These are phyloP conservation scores for Hortiboletus rubellus DNA, from an alignment of 1,284 basidiomycete genomes.

Conservation along the genomic window DNA sequence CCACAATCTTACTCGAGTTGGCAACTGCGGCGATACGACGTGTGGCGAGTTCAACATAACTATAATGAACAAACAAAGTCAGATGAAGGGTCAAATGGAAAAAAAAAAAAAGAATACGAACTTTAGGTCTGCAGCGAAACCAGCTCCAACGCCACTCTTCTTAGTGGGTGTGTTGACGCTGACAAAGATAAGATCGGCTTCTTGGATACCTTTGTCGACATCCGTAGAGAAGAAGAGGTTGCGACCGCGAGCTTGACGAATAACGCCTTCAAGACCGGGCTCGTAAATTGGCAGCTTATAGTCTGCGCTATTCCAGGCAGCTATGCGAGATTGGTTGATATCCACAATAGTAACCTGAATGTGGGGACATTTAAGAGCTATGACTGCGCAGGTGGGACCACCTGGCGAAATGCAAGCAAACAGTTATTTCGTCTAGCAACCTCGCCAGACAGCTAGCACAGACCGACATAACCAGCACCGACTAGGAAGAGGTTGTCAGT, in stretches of 20 bases:
- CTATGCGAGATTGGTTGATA: slow-evolving; percentile 91
- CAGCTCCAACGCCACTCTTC: slow-evolving; percentile 95
- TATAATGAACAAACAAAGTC: slow-evolving; percentile 35
- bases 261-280: slow-evolving; percentile 94
- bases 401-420: slow-evolving; percentile 44
- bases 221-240: slow-evolving; percentile 98
- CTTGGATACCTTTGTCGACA: slow-evolving; percentile 89
- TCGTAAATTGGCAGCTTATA: slow-evolving; percentile 92
- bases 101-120: slow-evolving; percentile 41
- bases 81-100: not conserved
- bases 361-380: slow-evolving; percentile 93
- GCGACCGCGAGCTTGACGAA: slow-evolving; percentile 83
- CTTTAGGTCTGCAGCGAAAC: slow-evolving; percentile 98
- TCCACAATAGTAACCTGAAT: slow-evolving; percentile 97
- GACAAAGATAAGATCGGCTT: slow-evolving; percentile 91
- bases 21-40: slow-evolving; percentile 94
- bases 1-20: slow-evolving; percentile 93
- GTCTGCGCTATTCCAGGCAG: slow-evolving; percentile 90
- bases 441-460: slow-evolving; percentile 29
- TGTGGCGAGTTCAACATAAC: slow-evolving; percentile 95
- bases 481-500: slow-evolving; percentile 48
- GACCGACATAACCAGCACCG: slow-evolving; percentile 96
- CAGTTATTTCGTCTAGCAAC: slow-evolving; percentile 7
- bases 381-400: slow-evolving; percentile 93
- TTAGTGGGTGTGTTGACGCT: slow-evolving; percentile 98